Evolutionary conservation across 345 rosid genomes (phyloP), one percentile per base, ranked within the genome.

Genomic region (Aquilaria yunnanensis): DNA sequence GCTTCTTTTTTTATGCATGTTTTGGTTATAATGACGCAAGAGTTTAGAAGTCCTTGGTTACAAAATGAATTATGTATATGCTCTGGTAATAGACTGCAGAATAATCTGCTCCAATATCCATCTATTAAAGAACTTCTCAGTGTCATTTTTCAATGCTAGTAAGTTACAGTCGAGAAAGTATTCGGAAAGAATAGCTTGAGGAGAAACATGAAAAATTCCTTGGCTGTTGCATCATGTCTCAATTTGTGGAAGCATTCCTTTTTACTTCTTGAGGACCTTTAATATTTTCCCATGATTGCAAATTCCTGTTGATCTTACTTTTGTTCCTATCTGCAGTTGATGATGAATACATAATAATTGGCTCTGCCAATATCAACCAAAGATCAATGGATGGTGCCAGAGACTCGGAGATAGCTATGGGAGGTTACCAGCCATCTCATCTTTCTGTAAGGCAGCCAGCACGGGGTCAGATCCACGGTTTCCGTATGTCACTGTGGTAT

Each of bases 321-420:
- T 57, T 54, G 9, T 12, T 9, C 60, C 37, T 32, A 54, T 60
- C 47, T 59, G 83, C 84, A 94, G 97, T 94, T 78, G 99, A 94
- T 59, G 99, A 94, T 54, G 99, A 94, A 74, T 94, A 94, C 86
- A 94, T 91, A 10, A 88, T 91, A 9, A 54, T 94, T 60, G 99
- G 97, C 66, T 94, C 99, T 12, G 99, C 99, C 67, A 94, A 94
- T 77, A 94, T 94, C 67, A 94, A 94, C 85, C 97, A 91, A 75
- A 78, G 99, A 54, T 90, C 99, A 33, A 91, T 94, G 99, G 99
- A 94, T 51, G 99, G 99, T 51, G 91, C 97, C 49, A 82, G 97
- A 77, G 99, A 94, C 85, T 82, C 97, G 8, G 99, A 94, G 79
- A 94, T 94, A 65, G 99, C 99, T 50, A 88, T 94, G 96, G 99